These are phyloP conservation scores for Asterochloris erici DNA, from an alignment of 139 green algal genomes.

Conservation along the genomic window DNA sequence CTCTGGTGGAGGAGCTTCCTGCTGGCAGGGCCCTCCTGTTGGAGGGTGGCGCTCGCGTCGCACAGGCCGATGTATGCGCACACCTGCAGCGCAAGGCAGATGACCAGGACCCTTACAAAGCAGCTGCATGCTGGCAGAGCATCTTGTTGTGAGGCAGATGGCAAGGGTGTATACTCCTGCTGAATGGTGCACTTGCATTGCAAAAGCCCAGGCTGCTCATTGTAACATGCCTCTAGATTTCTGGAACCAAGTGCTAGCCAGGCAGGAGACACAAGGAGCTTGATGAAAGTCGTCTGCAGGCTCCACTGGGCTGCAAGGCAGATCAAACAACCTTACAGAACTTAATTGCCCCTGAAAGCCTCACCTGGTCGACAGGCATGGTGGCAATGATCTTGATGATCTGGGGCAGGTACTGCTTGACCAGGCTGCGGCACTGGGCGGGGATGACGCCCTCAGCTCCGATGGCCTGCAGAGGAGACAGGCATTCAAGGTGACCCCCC, in stretches of 20 bases:
- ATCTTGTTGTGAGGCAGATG: no score
- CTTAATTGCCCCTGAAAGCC: neutral
- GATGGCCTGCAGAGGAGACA: conserved; percentile 39
- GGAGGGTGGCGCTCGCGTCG: conserved; percentile 5
- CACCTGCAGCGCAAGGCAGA: conserved; percentile 39
- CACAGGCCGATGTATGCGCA: conserved; percentile 64
- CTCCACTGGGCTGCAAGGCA: no score
- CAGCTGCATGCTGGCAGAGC: neutral
- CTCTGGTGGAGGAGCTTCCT: conserved; percentile 12
- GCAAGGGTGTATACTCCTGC: no score
- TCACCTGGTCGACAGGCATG: conserved; percentile 25
- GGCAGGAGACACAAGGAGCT: no score
- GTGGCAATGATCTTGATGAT: conserved; percentile 32
- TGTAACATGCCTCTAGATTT: no score
- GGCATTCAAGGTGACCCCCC: neutral
- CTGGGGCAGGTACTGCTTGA: conserved; percentile 47
- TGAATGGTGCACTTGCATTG: no score
- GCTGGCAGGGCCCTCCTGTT: conserved; percentile 13
- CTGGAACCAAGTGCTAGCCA: no score
- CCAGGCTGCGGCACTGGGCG: conserved; percentile 46
- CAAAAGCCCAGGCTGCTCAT: no score
- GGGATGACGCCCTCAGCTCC: conserved; percentile 58
- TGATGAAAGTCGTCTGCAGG: no score
- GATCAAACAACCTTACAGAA: no score
- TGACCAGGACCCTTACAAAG: neutral